Evolutionary conservation across 2,329 filamentous ascomycete species (phyloP).

Genomic region (Falciphora oryzae): DNA sequence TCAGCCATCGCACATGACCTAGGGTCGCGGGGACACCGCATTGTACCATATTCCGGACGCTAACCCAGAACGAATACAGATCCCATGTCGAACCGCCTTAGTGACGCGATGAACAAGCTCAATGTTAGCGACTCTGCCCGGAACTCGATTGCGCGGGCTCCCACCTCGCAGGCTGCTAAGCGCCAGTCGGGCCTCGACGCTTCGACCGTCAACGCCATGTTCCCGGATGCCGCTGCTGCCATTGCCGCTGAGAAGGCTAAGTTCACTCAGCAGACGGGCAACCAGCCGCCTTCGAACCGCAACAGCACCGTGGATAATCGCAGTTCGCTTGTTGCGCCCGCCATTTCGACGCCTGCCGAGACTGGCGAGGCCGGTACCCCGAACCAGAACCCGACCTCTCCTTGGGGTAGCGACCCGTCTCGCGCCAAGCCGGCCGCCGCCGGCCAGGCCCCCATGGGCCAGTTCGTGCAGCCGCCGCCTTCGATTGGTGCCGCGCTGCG

Average conservation of each 20-base stretch:
- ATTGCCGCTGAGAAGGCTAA: constrained; percentile 98
- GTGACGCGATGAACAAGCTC: constrained; percentile 93
- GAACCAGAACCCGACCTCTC: constrained; percentile 62
- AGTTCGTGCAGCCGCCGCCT: constrained; percentile 80
- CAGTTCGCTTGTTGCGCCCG: constrained; percentile 66
- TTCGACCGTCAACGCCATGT: constrained; percentile 96
- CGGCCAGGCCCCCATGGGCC: constrained; percentile 81
- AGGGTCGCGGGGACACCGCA: no score
- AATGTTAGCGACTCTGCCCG: constrained; percentile 73
- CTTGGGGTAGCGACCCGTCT: constrained; percentile 62
- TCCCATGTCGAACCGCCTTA: constrained; percentile 93
- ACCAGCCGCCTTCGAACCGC: constrained; percentile 82
- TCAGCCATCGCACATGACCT: constrained; percentile 2
- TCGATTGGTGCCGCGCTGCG: constrained; percentile 54
- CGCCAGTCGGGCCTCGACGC: constrained; percentile 92
- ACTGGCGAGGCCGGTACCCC: background rate
- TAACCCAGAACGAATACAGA: constrained; percentile 46
- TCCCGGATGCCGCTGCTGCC: constrained; percentile 95
- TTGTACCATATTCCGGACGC: background rate
- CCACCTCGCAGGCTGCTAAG: constrained; percentile 73
- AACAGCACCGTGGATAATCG: constrained; percentile 83
- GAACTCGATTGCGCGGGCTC: constrained; percentile 78
- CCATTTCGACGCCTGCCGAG: no score
- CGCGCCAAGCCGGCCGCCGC: constrained; percentile 77
- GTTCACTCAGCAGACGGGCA: constrained; percentile 91